Evolutionary conservation across 1,139 yeast genomes (phyloP).

Genomic region (Saccharomyces hybrid): DNA sequence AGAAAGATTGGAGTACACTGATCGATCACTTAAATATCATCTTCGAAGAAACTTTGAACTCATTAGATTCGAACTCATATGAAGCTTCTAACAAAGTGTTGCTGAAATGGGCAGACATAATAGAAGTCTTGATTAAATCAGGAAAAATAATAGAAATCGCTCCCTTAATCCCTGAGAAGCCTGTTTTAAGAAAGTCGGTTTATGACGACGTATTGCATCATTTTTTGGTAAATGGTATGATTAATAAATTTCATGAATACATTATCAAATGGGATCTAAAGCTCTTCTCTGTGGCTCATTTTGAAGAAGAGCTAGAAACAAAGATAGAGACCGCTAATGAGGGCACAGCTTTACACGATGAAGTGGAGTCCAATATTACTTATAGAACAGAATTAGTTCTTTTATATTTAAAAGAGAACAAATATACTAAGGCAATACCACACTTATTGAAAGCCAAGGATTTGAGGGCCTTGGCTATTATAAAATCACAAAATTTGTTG

Average conservation of each 20-base stretch:
- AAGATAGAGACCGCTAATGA: conserved; percentile 13
- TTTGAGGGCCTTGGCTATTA: conserved; percentile 46
- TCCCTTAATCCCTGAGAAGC: conserved; percentile 44
- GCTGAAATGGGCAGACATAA: conserved; percentile 64
- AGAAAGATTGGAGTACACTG: conserved; percentile 43
- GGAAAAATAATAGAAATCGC: conserved; percentile 45
- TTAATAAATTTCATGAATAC: conserved; percentile 37
- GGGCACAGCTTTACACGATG: conserved; percentile 2
- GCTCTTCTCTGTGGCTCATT: conserved; percentile 42
- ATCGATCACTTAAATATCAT: neutral
- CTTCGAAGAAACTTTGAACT: neutral
- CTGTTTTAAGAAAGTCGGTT: conserved; percentile 38
- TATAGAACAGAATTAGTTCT: conserved; percentile 49
- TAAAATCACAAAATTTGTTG: conserved; percentile 56
- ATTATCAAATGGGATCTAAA: conserved; percentile 53
- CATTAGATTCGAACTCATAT: conserved; percentile 3
- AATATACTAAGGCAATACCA: conserved; percentile 55
- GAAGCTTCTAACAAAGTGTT: conserved; percentile 32
- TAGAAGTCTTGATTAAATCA: conserved; percentile 46
- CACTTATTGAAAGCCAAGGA: conserved; percentile 56
- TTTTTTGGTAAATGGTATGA: conserved; percentile 38
- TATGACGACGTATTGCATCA: conserved; percentile 47
- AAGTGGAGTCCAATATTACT: conserved; percentile 18
- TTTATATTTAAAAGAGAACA: conserved; percentile 50
- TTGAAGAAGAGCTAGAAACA: conserved; percentile 46